A percentile compares a stretch with the other conserved stretches of the same genome.
phyloP scores from a whole-genome alignment of 441 rosid genomes.

The Metrosideros polymorpha region DNA sequence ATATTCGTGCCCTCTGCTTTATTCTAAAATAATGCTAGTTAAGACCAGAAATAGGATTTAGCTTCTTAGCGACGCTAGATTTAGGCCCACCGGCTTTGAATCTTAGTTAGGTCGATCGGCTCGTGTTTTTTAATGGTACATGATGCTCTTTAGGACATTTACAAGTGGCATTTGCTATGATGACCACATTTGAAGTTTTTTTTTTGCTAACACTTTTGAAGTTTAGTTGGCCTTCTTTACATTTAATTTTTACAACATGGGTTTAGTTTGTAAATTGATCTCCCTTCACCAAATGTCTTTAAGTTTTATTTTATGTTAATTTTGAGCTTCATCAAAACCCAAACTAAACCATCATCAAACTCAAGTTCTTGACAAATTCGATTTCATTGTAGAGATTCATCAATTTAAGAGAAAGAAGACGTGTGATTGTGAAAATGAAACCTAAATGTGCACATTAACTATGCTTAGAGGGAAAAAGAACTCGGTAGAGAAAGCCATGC shows the following conservation, averaged over 20 bases:
- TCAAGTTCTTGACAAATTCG: no score
- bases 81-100: neutral
- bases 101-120: neutral
- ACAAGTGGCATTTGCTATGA: neutral
- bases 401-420: no score
- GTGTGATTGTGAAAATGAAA: no score
- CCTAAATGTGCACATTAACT: no score
- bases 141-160: neutral
- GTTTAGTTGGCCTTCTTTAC: neutral
- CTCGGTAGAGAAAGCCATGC: no score
- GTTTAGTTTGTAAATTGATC: neutral
- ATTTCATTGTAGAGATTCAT: no score
- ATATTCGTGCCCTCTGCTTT: neutral
- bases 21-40: neutral
- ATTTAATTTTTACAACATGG: neutral
- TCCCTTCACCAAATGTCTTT: no score
- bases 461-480: no score
- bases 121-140: neutral
- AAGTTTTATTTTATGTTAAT: no score
- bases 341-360: no score
- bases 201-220: no score
- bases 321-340: neutral
- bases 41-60: neutral
- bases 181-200: no score
- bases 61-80: neutral